Evolutionary conservation across 345 rosid species (phyloP), one percentile per base, ranked within the genome.

Genomic region (Ceriops tagal): DNA sequence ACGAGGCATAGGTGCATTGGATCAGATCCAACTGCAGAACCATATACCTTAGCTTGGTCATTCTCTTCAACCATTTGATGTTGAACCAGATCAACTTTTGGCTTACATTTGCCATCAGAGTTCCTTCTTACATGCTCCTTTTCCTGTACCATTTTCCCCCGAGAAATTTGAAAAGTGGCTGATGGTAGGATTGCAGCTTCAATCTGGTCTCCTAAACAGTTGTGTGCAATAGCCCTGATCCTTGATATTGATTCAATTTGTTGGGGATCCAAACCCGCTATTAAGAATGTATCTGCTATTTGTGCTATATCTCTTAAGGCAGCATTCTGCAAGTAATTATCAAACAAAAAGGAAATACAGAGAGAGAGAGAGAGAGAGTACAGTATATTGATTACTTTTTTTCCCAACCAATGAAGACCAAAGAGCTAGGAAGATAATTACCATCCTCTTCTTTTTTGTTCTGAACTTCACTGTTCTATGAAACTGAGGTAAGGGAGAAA

Each of bases 121-220:
- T 84, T 88, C 78, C 92, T 87, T 77, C 98, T 85, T 34, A 90
- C 90, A 72, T 87, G 86, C 70, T 92, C 93, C 79, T 90, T 90
- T 60, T 93, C 96, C 27, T 96, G 80, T 58, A 70, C 74, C 82
- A 90, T 82, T 74, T 92, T 92, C 72, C 90, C 92, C 32, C 67
- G 87, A 61, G 87, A 95, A 71, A 76, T 77, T 35, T 60, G 74
- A 66, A 82, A 72, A 66, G 72, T 53, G 31, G 76, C 77, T 31
- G 87, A 53, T 20, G 73, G 53, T 46, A 66, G 47, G 75, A 63
- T 73, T 3, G 83, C 76, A 77, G 75, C 81, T 68, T 83, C 92
- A 5, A 81, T 83, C 78, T 87, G 89, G 80, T 89, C 96, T 67
- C 95, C 79, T 82, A 92, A 71, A 75, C 95, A 92, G 69, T 88